These are phyloP conservation scores for Auriscalpium microsporum DNA, from an alignment of 768 basidiomycete genomes.

Conservation along the genomic window DNA sequence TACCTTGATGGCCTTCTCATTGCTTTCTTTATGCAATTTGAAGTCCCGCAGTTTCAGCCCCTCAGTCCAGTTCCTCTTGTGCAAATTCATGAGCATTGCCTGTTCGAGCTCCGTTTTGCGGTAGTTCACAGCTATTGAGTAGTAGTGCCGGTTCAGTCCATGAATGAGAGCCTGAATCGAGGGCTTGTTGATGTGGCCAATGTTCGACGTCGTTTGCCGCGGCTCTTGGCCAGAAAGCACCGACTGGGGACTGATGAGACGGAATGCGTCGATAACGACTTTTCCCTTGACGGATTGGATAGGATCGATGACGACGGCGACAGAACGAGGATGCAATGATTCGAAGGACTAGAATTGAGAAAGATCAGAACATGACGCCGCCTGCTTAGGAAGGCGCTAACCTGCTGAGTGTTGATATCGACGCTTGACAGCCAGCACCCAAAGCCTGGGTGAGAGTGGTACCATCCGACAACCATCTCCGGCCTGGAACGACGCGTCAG, in stretches of 20 bases:
- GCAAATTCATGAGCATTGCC: constrained; percentile 97
- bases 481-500: constrained; percentile 39
- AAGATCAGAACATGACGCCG: neutral
- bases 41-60: constrained; percentile 90
- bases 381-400: constrained; percentile 22
- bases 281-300: constrained; percentile 99
- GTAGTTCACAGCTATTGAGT: constrained; percentile 96
- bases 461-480: constrained; percentile 99
- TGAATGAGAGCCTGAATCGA: constrained; percentile 98
- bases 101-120: constrained; percentile 98
- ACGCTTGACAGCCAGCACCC: constrained; percentile 99
- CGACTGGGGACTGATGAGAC: constrained; percentile 86
- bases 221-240: constrained; percentile 91
- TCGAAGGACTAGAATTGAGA: constrained; percentile 75
- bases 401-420: constrained; percentile 98
- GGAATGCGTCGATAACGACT: constrained; percentile 98
- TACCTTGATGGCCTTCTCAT: constrained; percentile 94
- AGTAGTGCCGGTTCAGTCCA: constrained; percentile 96
- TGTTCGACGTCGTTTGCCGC: constrained; percentile 95
- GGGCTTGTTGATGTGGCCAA: constrained; percentile 99
- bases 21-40: constrained; percentile 74
- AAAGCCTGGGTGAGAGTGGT: constrained; percentile 99
- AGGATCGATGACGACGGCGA: constrained; percentile 96
- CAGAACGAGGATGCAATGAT: constrained; percentile 83
- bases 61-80: constrained; percentile 99